A percentile compares a stretch with the other conserved stretches of the same genome.
These are phyloP conservation scores for Cercospora zeae-maydis DNA, from an alignment of 2,329 filamentous ascomycete genomes.

Conservation along the genomic window DNA sequence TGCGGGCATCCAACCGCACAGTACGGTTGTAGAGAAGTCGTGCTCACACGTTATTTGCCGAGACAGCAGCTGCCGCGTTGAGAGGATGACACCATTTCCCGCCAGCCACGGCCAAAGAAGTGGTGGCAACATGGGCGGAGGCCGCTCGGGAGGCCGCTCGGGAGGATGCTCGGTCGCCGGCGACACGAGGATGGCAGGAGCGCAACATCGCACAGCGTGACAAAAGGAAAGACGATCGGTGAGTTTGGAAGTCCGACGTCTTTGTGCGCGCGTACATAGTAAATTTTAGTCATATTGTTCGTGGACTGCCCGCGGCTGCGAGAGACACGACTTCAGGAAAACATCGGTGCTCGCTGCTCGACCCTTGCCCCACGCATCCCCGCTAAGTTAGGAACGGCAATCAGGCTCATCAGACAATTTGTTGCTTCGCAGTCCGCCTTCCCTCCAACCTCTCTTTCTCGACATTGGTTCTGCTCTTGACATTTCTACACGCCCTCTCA, in stretches of 20 bases:
- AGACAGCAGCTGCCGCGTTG: background rate
- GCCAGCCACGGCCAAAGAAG: conserved; percentile 1
- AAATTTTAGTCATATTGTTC: conserved; percentile 6
- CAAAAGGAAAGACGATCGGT: background rate
- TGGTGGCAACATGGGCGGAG: background rate
- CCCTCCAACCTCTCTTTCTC: background rate
- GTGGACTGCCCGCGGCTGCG: no score
- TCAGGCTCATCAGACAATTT: conserved; percentile 6
- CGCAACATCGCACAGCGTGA: background rate
- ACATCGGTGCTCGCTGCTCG: background rate
- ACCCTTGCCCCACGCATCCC: conserved; percentile 3
- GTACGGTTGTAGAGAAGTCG: no score
- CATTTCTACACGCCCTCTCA: background rate
- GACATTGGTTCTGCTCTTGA: conserved; percentile 6
- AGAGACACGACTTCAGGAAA: background rate
- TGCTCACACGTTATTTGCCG: no score
- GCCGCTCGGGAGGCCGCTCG: background rate
- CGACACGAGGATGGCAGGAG: background rate
- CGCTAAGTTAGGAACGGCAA: background rate
- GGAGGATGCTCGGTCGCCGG: conserved; percentile 2
- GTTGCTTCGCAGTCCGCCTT: conserved; percentile 1
- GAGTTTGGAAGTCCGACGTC: background rate
- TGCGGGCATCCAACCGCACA: no score
- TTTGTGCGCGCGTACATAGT: background rate
- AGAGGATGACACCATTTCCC: conserved; percentile 5